Evolutionary conservation across 495 filamentous ascomycete species (phyloP), one percentile per base, ranked within the genome.

Genomic region (Penicillium longicatenatum): DNA sequence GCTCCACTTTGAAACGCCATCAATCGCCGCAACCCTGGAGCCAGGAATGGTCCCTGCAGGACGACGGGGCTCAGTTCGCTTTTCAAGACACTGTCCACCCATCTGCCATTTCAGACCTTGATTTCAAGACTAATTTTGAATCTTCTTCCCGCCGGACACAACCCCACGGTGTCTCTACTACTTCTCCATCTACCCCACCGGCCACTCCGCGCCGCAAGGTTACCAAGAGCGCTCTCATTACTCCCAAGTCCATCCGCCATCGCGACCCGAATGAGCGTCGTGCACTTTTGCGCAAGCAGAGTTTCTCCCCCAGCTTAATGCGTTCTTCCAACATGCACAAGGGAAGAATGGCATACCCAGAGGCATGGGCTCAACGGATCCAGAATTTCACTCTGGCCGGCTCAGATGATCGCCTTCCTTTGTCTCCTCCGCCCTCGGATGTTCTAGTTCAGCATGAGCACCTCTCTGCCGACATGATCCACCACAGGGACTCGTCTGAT

Each of bases 391-490:
- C 57, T 51, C 58, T 76, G 33, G 68, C 64, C 41, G 67, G 57
- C 56, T 65, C 71, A 4, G 73, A 78, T 46, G 74, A 76, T 35
- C 67, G 71, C 33, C 67, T 78, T 10, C 77, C 76, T 47, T 57
- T 80, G 44, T 80, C 78, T 24, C 76, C 76, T 8, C 75, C 76
- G 14, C 72, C 74, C 12, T 78, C 76, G 1, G 76, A 76, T 62
- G 70, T 75, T 47, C 66, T 76, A 16, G 57, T 74, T 20, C 65
- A 80, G 58, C 75, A 76, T 22, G 75, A 79, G 58, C 73, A 74
- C 45, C 61, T 79, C 33, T 17, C 59, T 22, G 59, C 60, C 24
- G 71, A 67, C 55, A 45, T 70, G 49, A 50, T 33, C 35, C 62
- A 67, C 21, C 55, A 58, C 21, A 48, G 64, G 49, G 69, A 74